Percentiles rank a stretch among this genome's conserved stretches.
Evolutionary conservation across 2,329 filamentous ascomycete species (phyloP).

Genomic region (Endoconidiophora polonica): DNA sequence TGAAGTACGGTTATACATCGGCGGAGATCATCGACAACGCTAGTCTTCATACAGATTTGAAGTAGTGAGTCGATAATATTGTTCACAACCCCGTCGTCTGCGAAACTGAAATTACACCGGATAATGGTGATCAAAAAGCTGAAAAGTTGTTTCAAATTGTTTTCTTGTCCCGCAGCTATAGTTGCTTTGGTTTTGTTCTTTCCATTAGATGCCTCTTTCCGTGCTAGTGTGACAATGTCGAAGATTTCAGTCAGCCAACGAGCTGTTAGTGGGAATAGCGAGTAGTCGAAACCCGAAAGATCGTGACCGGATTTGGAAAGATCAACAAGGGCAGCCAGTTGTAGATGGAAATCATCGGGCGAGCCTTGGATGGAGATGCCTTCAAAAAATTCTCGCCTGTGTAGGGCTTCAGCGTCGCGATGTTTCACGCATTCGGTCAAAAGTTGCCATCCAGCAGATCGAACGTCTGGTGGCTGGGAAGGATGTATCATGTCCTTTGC

Average conservation of each 20-base stretch:
- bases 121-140: slow-evolving; percentile 48
- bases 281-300: slow-evolving; percentile 50
- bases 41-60: slow-evolving; percentile 51
- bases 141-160: slow-evolving; percentile 47
- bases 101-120: slow-evolving; percentile 59
- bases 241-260: slow-evolving; percentile 43
- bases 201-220: slow-evolving; percentile 28
- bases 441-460: slow-evolving; percentile 47
- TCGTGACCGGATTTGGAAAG: slow-evolving; percentile 45
- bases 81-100: slow-evolving; percentile 43
- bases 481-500: slow-evolving; percentile 48
- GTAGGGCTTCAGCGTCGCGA: slow-evolving; percentile 44
- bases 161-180: slow-evolving; percentile 31
- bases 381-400: slow-evolving; percentile 48
- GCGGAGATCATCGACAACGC: slow-evolving; percentile 44
- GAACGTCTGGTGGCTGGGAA: slow-evolving; percentile 33
- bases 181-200: slow-evolving; percentile 15
- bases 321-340: slow-evolving; percentile 45
- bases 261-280: slow-evolving; percentile 45
- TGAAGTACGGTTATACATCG: slow-evolving; percentile 53
- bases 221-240: slow-evolving; percentile 32
- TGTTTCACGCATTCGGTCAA: slow-evolving; percentile 49
- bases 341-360: slow-evolving; percentile 47
- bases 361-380: slow-evolving; percentile 39
- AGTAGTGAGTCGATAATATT: slow-evolving; percentile 46